phyloP scores from a whole-genome alignment of 2,329 filamentous ascomycete species.

The Fusarium solani-melongenae region DNA sequence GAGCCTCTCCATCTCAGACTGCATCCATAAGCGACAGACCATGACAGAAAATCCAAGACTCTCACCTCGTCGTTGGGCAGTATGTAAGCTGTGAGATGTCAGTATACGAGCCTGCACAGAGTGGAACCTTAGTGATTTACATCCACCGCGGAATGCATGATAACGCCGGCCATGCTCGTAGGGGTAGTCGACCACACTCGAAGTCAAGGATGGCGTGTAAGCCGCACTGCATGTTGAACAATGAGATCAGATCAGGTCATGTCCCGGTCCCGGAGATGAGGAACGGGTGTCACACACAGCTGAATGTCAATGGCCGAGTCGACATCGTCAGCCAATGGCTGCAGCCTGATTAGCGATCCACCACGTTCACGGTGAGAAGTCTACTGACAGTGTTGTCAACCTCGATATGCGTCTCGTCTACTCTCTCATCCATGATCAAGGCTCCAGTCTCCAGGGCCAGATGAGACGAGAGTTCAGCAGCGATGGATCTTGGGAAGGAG shows the following conservation, averaged over 20 bases:
- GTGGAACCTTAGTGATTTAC: constrained; percentile 10
- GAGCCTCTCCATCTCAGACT: constrained; percentile 48
- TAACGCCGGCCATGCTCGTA: constrained; percentile 45
- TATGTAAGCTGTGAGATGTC: constrained; percentile 1
- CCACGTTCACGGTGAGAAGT: background rate
- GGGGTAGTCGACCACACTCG: constrained; percentile 37
- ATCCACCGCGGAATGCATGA: constrained; percentile 46
- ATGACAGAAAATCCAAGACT: background rate
- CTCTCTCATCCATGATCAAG: background rate
- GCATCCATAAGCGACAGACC: background rate
- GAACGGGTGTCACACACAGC: background rate
- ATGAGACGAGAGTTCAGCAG: background rate
- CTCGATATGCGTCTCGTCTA: background rate
- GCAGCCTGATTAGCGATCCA: background rate
- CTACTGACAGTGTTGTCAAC: background rate
- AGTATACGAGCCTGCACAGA: background rate
- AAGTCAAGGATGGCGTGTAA: background rate
- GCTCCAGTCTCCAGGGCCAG: background rate
- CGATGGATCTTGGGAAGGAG: background rate
- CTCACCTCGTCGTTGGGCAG: constrained; percentile 9
- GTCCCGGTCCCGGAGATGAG: background rate
- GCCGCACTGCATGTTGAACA: background rate
- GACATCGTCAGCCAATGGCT: background rate
- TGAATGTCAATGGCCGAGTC: background rate
- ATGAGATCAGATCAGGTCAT: background rate